Base-by-base conservation (phyloP, 2,329 filamentous ascomycete genomes). In the Neodidymelliopsis sp. region DNA sequence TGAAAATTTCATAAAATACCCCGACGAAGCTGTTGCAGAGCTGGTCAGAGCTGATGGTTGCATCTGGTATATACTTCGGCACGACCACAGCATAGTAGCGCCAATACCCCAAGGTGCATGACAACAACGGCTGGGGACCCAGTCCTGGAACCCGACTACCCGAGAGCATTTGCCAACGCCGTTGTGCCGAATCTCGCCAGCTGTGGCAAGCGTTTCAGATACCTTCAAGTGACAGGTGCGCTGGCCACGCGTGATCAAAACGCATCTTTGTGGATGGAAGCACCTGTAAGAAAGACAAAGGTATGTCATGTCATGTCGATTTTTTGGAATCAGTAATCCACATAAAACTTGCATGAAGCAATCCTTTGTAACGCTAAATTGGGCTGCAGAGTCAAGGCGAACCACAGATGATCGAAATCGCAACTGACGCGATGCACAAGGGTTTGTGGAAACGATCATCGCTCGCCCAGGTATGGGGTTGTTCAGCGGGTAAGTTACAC, bases 31-130 rank as follows among this genome's bases (percentile, higher is more conserved):
- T 23, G 30, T 57, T 31, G 42, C 42, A 23, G 59, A 54, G 40
- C 38, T 63, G 6, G 40, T 31, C 12, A 54, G 50, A 15, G 42
- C 54, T 6, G 50, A 58, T 23, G 53, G 38, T 27, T 59, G 51
- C 28, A 55, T 62, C 20, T 62, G 51, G 48, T 59, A 57, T n/a
- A 18, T 31, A 27, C 18, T 18, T 5, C 29, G 8, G 11, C 25
- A n/a, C 20, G 29, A 24, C 13, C 31, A 13, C 15, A 18, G 29
- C 29, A 13, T 18, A 25, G 22, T 34, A 41, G 28, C 25, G 41
- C 49, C 59, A 42, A 59, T 41, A 11, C 19, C 8, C 28, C 20
- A 44, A 62, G 49, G 51, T 56, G 53, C 43, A 59, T 59, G 59
- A 58, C 49, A 24, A 59, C 53, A 9, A 53, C 55, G n/a, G 53